These are phyloP conservation scores for Pichia exigua DNA, from an alignment of 805 yeast genomes.

Conservation along the genomic window DNA sequence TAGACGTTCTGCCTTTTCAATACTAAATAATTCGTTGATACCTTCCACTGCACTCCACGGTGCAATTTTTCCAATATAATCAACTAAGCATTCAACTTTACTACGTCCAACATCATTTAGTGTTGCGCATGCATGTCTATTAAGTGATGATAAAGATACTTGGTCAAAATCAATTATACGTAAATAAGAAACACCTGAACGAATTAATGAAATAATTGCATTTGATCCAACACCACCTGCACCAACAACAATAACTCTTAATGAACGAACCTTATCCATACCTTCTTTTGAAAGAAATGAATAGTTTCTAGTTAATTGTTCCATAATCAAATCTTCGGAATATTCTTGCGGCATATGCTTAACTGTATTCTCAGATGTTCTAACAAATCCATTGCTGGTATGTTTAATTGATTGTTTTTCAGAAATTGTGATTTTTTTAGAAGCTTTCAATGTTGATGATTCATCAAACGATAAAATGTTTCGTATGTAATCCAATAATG, in stretches of 20 bases:
- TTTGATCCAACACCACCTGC: constrained; percentile 99
- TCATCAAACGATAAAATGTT: neutral
- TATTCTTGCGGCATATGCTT: constrained; percentile 15
- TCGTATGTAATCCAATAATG: constrained; percentile 8
- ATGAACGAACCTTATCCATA: constrained; percentile 59
- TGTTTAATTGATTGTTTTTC: neutral
- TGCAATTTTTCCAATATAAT: constrained; percentile 64
- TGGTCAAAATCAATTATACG: constrained; percentile 93
- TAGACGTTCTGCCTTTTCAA: constrained; percentile 55
- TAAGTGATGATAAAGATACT: constrained; percentile 83
- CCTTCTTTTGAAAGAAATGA: constrained; percentile 89
- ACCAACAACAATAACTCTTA: constrained; percentile 74
- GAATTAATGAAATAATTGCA: constrained; percentile 82
- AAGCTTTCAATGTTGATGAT: neutral
- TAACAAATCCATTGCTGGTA: neutral
- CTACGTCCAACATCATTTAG: constrained; percentile 86
- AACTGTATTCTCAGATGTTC: constrained; percentile 11
- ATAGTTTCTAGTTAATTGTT: constrained; percentile 88
- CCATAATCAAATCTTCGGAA: constrained; percentile 70
- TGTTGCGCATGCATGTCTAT: constrained; percentile 93
- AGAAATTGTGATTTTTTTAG: neutral
- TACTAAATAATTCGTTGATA: constrained; percentile 67
- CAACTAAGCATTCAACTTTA: constrained; percentile 72
- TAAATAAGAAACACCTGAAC: constrained; percentile 80
- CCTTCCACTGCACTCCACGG: constrained; percentile 93